Evolutionary conservation across 352 stramenopile genomes (phyloP).

Genomic region (Blastocystis sp.): DNA sequence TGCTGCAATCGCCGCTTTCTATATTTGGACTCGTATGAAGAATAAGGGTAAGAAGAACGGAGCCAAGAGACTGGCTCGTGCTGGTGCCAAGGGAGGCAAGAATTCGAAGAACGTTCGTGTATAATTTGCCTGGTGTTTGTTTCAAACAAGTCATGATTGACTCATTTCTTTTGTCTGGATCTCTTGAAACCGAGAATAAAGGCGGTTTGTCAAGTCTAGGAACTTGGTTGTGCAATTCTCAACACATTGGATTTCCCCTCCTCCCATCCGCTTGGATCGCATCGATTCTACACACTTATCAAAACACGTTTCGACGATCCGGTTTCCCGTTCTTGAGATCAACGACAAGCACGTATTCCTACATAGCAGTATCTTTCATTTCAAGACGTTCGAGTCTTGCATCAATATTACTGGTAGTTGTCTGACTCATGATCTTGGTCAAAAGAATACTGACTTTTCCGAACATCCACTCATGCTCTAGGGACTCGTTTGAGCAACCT

Average conservation of each 20-base stretch:
- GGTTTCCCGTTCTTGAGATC: constrained; percentile 33
- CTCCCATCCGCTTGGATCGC: constrained; percentile 33
- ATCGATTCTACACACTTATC: constrained; percentile 27
- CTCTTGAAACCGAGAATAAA: constrained; percentile 19
- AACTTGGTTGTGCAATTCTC: constrained; percentile 52
- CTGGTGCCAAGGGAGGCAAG: neutral
- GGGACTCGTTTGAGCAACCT: too few relatives aligned
- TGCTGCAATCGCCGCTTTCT: neutral
- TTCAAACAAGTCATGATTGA: constrained; percentile 12
- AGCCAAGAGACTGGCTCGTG: constrained; percentile 6
- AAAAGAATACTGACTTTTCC: too few relatives aligned
- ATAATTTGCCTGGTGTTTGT: constrained; percentile 35
- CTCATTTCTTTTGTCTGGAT: constrained; percentile 21
- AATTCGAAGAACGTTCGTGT: neutral
- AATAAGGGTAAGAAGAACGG: constrained; percentile 58
- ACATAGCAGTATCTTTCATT: constrained; percentile 18
- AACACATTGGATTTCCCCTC: constrained; percentile 34
- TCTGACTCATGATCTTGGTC: neutral
- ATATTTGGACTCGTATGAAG: constrained; percentile 48
- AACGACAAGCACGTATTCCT: neutral
- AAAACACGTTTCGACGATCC: constrained; percentile 33
- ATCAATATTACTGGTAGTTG: neutral
- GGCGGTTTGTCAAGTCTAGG: neutral
- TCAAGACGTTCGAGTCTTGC: neutral
- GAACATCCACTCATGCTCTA: too few relatives aligned